A percentile compares a stretch with the other conserved stretches of the same genome.
Conservation (phyloP, 148 eudicot species). For the Mesembryanthemum crystallinum region DNA sequence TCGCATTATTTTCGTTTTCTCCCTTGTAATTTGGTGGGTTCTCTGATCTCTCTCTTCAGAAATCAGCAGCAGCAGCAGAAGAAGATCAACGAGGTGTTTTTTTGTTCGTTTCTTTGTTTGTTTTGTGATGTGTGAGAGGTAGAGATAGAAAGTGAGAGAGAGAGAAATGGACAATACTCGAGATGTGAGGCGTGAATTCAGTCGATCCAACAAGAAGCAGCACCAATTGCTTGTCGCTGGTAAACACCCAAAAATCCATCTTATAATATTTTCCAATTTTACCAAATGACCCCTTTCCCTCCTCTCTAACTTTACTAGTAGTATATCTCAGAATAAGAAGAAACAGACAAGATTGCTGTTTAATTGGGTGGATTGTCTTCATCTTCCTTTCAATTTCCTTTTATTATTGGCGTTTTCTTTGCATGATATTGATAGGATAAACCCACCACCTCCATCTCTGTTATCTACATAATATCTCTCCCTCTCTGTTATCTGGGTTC, state of each 20-base stretch:
- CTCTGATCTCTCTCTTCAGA: background rate
- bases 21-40: background rate
- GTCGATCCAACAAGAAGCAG: conserved; percentile 11
- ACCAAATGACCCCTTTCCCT: conserved; percentile 1
- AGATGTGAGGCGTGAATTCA: conserved; percentile 3
- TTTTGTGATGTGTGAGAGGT: background rate
- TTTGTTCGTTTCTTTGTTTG: no score
- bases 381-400: background rate
- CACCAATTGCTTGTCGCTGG: no score
- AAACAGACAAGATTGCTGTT: conserved; percentile 19
- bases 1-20: background rate
- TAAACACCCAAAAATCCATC: background rate
- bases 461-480: background rate
- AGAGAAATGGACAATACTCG: conserved; percentile 9
- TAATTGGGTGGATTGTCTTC: background rate
- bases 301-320: background rate
- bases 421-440: conserved; percentile 1
- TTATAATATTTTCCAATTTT: background rate
- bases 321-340: background rate
- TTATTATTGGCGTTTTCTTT: conserved; percentile 2
- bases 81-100: no score
- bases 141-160: background rate
- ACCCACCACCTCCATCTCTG: background rate
- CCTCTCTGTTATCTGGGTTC: conserved; percentile 18
- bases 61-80: background rate